Base-by-base conservation (phyloP, 2,329 filamentous ascomycete species). In the Pseudogymnoascus sp. region DNA sequence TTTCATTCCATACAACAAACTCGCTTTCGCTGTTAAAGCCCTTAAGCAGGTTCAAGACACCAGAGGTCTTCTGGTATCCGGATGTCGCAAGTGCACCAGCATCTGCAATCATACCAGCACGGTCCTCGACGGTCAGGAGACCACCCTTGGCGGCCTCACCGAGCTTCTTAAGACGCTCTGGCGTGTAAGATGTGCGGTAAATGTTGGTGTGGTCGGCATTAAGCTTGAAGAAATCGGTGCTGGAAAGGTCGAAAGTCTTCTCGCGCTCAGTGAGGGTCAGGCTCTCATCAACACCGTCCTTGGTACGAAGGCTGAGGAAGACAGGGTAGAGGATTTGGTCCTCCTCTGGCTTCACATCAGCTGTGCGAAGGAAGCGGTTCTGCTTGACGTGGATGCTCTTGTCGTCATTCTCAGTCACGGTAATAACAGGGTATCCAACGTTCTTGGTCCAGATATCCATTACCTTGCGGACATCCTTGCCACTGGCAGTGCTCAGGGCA, bases 361-460 rank as follows among this genome's bases (percentile, higher is more conserved):
- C 92, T 11, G 93, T 98, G 64, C 92, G 85, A 66, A 98, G 80
- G 82, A 97, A 96, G 61, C 93, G 90, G 77, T 97, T 97, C 77
- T 98, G 93, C 82, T 95, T 95, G 68, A 98, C 81, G 66, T 88
- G 88, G 71, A 97, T 93, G 19, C 87, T 87, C 65, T 84, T 88
- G 26, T 81, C 79, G 63, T 87, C 81, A 64, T 89, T 85, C 75
- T 93, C 90, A 0, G 89, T 90, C 28, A 98, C 92, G 6, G 89
- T 89, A 53, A 98, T 84, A 40, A 98, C 93, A 0, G 93, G 93
- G 78, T 89, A 97, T 61, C 93, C 93, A 63, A 98, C 89, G 71
- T 96, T 89, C 82, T 96, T 97, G 61, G 93, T 98, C 93, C 93
- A 98, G 68, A 93, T 91, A 62, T 92, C 89, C 88, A 97, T 97